phyloP scores from a whole-genome alignment of 805 yeast genomes.

The Yarrowia sp. region DNA sequence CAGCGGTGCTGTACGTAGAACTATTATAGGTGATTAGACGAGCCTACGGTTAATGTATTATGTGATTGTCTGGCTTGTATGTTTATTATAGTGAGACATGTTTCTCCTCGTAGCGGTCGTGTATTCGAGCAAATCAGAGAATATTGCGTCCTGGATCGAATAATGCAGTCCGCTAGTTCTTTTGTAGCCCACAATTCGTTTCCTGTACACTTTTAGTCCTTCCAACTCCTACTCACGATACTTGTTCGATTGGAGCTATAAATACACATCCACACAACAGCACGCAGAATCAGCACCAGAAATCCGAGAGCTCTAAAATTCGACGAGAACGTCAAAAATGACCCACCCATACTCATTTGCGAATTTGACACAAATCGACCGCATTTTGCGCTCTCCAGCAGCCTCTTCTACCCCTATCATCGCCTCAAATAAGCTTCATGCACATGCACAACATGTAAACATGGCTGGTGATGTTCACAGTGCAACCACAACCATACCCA shows the following conservation, averaged over 20 bases:
- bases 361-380: not conserved
- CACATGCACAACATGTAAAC: conserved; percentile 7
- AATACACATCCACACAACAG: not conserved
- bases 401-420: not conserved
- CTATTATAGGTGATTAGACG: not conserved
- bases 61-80: no score
- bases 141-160: no score
- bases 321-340: not conserved
- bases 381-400: not conserved
- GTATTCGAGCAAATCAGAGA: no score
- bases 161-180: no score
- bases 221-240: no score
- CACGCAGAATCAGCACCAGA: no score
- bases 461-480: not conserved
- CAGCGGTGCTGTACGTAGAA: not conserved
- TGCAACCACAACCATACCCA: not conserved
- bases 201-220: no score
- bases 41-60: not conserved
- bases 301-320: not conserved
- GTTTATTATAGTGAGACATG: no score
- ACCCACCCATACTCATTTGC: not conserved
- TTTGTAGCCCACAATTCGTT: no score
- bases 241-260: no score
- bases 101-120: no score
- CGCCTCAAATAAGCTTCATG: not conserved